phyloP scores from a whole-genome alignment of 1,284 basidiomycete species.

The Leccinum angustisporum region DNA sequence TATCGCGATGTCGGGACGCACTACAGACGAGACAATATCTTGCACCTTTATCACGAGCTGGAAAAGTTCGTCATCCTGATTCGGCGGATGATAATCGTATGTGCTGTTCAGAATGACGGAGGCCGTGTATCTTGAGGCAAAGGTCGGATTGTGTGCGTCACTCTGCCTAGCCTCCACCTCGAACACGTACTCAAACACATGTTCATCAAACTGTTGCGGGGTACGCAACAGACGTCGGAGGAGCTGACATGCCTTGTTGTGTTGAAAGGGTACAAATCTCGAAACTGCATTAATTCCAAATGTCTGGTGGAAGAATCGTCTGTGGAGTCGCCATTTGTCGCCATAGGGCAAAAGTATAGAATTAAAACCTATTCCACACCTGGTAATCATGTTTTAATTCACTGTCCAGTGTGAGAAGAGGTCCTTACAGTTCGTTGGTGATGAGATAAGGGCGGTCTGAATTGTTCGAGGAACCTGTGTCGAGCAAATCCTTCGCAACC shows the following conservation, averaged over 20 bases:
- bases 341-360: neutral
- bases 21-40: neutral
- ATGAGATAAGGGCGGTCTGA: slow-evolving; percentile 18
- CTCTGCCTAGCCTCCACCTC: too few relatives aligned
- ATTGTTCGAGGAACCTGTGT: slow-evolving; percentile 23
- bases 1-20: slow-evolving; percentile 1
- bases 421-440: neutral
- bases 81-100: neutral
- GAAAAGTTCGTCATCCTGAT: neutral
- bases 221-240: neutral
- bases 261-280: slow-evolving; percentile 1
- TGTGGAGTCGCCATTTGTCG: neutral
- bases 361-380: neutral
- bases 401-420: neutral
- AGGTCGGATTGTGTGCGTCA: neutral
- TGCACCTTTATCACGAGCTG: neutral
- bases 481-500: slow-evolving; percentile 25
- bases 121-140: neutral
- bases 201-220: neutral
- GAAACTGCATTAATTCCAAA: neutral
- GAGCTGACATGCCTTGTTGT: neutral
- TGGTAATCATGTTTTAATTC: neutral
- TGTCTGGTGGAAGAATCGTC: neutral
- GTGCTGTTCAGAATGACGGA: neutral
- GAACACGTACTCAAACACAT: neutral